These are phyloP conservation scores for Hondaea fermentalgiana DNA, from an alignment of 108 stramenopile species.

Conservation along the genomic window DNA sequence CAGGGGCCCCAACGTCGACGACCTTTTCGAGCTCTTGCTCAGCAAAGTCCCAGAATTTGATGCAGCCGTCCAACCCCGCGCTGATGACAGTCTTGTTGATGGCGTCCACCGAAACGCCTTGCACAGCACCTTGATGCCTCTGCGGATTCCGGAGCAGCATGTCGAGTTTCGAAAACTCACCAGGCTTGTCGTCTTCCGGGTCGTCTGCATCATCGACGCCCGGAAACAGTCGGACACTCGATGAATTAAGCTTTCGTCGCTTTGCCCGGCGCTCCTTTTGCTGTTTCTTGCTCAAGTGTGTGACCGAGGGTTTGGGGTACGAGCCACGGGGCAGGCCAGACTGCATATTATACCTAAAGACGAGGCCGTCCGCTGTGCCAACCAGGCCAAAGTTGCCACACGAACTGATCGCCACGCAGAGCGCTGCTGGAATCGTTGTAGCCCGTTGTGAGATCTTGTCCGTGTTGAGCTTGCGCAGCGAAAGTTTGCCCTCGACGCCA, in stretches of 20 bases:
- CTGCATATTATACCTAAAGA: slow-evolving; percentile 91
- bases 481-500: not conserved
- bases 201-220: not conserved
- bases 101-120: slow-evolving; percentile 80
- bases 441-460: slow-evolving; percentile 20
- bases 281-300: not conserved
- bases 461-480: slow-evolving; percentile 30
- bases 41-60: slow-evolving; percentile 79
- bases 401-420: slow-evolving; percentile 1
- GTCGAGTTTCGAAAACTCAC: not conserved
- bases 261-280: not conserved
- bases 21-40: slow-evolving; percentile 56
- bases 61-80: slow-evolving; percentile 68
- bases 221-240: not conserved
- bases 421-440: not conserved
- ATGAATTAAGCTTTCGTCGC: slow-evolving; percentile 1
- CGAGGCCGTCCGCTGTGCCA: slow-evolving; percentile 75
- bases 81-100: slow-evolving; percentile 70
- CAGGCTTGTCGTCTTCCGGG: not conserved
- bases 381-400: slow-evolving; percentile 73
- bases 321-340: slow-evolving; percentile 73
- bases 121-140: slow-evolving; percentile 47
- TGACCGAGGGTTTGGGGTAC: slow-evolving; percentile 45
- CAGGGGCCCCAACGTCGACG: not conserved
- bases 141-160: slow-evolving; percentile 1